phyloP scores from a whole-genome alignment of 805 yeast genomes.

The Maudiozyma barnettii region DNA sequence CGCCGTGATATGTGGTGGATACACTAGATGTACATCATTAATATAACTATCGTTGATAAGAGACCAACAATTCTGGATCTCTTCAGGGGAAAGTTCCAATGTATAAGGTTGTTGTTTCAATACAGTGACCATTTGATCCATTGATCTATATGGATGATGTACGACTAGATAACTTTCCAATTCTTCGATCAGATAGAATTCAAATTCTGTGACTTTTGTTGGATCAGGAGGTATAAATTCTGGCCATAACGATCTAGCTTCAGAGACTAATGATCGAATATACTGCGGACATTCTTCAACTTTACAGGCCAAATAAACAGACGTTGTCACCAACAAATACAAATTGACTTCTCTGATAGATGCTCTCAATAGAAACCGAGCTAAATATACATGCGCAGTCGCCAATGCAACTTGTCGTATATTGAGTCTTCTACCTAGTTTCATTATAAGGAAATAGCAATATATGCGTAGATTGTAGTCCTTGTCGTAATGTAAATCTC shows the following conservation, averaged over 20 bases:
- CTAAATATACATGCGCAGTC: slow-evolving; percentile 77
- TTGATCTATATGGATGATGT: slow-evolving; percentile 65
- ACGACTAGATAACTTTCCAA: slow-evolving; percentile 61
- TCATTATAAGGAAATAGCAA: slow-evolving; percentile 64
- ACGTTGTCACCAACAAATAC: slow-evolving; percentile 72
- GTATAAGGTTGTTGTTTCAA: slow-evolving; percentile 27
- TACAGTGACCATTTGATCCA: slow-evolving; percentile 42
- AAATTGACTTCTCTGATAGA: slow-evolving; percentile 74
- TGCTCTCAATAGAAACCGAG: slow-evolving; percentile 66
- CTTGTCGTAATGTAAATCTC: slow-evolving; percentile 31
- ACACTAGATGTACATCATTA: slow-evolving; percentile 72
- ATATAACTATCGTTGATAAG: slow-evolving; percentile 81
- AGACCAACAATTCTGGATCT: slow-evolving; percentile 81
- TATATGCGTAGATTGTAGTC: slow-evolving; percentile 66
- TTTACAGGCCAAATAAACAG: slow-evolving; percentile 83
- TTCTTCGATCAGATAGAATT: slow-evolving; percentile 86
- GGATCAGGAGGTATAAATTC: slow-evolving; percentile 88
- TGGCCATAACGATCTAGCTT: slow-evolving; percentile 89
- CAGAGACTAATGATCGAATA: slow-evolving; percentile 70
- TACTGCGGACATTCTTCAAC: slow-evolving; percentile 95
- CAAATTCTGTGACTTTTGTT: slow-evolving; percentile 88
- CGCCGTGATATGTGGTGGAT: slow-evolving; percentile 87
- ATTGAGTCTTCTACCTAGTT: slow-evolving; percentile 68
- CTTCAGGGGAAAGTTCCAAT: slow-evolving; percentile 43
- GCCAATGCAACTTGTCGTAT: slow-evolving; percentile 78